phyloP scores from a whole-genome alignment of 257 asterid species.

The Nicotiana tomentosiformis region DNA sequence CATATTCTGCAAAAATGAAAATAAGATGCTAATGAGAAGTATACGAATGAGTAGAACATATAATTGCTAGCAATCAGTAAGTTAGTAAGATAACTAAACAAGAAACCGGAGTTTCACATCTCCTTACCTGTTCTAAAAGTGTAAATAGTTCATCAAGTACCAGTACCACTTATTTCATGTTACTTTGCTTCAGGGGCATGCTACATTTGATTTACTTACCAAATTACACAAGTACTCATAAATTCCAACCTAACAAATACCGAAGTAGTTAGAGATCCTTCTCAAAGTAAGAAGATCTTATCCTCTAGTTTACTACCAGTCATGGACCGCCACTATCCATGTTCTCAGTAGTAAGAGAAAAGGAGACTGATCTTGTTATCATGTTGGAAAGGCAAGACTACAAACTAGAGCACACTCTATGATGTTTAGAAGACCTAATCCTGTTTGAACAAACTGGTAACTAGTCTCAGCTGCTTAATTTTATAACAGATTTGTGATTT shows the following conservation, averaged over 20 bases:
- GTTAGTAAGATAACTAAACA: neutral
- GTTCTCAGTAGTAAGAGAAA: neutral
- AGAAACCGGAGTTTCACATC: neutral
- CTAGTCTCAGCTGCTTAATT: neutral
- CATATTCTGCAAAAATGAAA: slow-evolving; percentile 51
- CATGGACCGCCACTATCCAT: slow-evolving; percentile 2
- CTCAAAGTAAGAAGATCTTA: neutral
- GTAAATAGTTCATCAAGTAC: neutral
- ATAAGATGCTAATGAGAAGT: neutral
- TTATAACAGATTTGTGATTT: neutral
- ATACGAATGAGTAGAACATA: neutral
- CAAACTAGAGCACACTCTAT: neutral
- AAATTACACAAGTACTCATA: slow-evolving; percentile 1
- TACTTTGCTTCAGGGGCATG: slow-evolving; percentile 3
- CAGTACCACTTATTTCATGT: neutral
- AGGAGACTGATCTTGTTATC: neutral
- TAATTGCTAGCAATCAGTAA: neutral
- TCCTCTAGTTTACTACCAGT: neutral
- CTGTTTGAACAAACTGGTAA: neutral
- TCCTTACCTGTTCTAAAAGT: neutral
- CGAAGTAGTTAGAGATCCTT: slow-evolving; percentile 20
- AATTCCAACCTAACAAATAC: slow-evolving; percentile 6
- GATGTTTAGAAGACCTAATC: neutral
- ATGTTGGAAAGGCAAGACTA: neutral
- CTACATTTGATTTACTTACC: neutral